These are phyloP conservation scores for Cryptococcus hybrid DNA, from an alignment of 1,284 basidiomycete species.

Conservation along the genomic window DNA sequence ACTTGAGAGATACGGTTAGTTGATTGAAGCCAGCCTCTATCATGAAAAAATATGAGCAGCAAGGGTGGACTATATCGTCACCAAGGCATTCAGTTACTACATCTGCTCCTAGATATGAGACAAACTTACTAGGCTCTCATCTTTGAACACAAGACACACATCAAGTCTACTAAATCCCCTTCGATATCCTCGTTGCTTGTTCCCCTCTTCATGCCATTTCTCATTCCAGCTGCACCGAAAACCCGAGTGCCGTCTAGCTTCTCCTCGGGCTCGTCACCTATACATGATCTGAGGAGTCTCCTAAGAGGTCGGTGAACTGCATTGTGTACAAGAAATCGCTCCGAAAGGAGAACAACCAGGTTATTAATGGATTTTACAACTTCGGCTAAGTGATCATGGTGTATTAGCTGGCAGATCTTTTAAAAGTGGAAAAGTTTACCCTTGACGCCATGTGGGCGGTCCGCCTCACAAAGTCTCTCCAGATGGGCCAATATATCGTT, in stretches of 20 bases:
- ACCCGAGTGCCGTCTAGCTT: conserved; percentile 68
- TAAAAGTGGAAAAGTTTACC: conserved; percentile 15
- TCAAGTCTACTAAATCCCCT: conserved; percentile 73
- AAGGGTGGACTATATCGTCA: conserved; percentile 61
- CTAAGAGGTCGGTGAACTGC: conserved; percentile 86
- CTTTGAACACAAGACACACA: conserved; percentile 86
- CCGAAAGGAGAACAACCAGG: conserved; percentile 83
- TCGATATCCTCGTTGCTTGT: conserved; percentile 28
- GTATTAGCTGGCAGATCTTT: background rate
- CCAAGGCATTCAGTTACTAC: background rate
- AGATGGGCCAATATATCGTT: conserved; percentile 80
- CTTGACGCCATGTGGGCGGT: conserved; percentile 80
- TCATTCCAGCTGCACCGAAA: conserved; percentile 76
- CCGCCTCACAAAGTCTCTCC: conserved; percentile 78
- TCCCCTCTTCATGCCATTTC: conserved; percentile 17
- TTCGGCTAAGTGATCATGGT: conserved; percentile 55
- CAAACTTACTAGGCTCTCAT: conserved; percentile 67
- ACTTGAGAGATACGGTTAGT: conserved; percentile 60
- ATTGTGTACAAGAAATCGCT: conserved; percentile 86
- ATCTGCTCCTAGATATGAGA: background rate
- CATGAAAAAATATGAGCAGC: conserved; percentile 93
- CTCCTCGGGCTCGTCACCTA: conserved; percentile 85
- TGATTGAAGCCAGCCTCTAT: conserved; percentile 57
- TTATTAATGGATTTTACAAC: conserved; percentile 79
- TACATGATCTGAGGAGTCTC: conserved; percentile 78